Evolutionary conservation across 768 basidiomycete species (phyloP).

Genomic region (Pisolithus orientalis): DNA sequence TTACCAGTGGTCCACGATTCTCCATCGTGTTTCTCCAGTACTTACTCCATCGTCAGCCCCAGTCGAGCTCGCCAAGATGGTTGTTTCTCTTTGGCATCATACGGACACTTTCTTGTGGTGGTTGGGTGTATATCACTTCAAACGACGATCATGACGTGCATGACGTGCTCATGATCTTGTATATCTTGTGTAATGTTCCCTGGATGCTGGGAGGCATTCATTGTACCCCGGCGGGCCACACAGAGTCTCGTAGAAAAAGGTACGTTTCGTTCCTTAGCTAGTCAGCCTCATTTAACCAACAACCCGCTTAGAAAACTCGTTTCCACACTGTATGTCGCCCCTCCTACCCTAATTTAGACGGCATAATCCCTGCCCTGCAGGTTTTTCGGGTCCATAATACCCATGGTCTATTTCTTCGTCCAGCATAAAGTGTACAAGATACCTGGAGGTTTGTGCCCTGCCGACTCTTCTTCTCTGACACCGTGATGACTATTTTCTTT

Average conservation of each 20-base stretch:
- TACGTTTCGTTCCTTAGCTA: constrained; percentile 20
- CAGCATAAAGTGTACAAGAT: constrained; percentile 76
- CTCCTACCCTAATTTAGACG: background rate
- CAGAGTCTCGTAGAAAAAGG: constrained; percentile 46
- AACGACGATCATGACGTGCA: constrained; percentile 78
- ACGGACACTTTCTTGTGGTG: constrained; percentile 77
- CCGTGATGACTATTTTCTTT: background rate
- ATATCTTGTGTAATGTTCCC: constrained; percentile 78
- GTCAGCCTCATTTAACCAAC: background rate
- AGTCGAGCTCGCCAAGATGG: constrained; percentile 40
- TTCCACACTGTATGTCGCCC: constrained; percentile 40
- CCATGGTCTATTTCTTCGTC: constrained; percentile 78
- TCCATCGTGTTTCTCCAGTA: constrained; percentile 60
- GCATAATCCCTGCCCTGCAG: constrained; percentile 27
- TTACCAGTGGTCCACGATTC: constrained; percentile 81
- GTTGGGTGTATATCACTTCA: constrained; percentile 90
- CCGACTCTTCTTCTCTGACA: background rate
- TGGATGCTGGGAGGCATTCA: constrained; percentile 79
- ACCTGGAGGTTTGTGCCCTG: constrained; percentile 59
- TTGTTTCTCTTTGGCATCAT: constrained; percentile 59
- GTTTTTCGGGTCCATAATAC: constrained; percentile 66
- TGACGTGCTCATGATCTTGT: constrained; percentile 83
- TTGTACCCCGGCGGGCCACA: constrained; percentile 41
- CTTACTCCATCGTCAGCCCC: constrained; percentile 41
- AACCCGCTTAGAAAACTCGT: constrained; percentile 40